phyloP scores from a whole-genome alignment of 2,329 filamentous ascomycete species.

The Venturia aucupariae region DNA sequence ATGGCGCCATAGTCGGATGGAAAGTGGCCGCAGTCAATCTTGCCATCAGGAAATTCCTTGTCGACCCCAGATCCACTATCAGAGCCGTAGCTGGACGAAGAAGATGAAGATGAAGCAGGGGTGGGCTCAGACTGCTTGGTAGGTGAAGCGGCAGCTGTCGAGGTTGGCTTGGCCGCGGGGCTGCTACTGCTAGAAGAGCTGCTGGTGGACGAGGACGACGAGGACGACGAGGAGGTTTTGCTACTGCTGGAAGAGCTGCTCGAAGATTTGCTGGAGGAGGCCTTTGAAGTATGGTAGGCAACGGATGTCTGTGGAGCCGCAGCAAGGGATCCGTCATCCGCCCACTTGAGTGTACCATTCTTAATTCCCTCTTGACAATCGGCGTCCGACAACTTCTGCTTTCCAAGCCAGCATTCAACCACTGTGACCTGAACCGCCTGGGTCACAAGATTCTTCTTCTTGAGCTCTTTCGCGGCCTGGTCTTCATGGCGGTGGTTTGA shows the following conservation, averaged over 20 bases:
- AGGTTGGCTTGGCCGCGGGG: background rate
- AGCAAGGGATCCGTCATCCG: constrained; percentile 43
- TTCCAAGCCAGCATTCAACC: constrained; percentile 57
- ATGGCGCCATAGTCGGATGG: constrained; percentile 75
- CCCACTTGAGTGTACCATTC: constrained; percentile 56
- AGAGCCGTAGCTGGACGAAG: background rate
- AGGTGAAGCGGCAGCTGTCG: background rate
- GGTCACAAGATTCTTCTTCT: constrained; percentile 34
- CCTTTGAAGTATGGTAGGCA: constrained; percentile 1
- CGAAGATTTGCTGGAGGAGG: background rate
- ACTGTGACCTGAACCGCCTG: constrained; percentile 55
- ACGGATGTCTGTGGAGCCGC: background rate
- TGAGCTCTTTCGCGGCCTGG: background rate
- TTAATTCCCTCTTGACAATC: constrained; percentile 64
- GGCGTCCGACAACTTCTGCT: constrained; percentile 48
- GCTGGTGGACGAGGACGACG: background rate
- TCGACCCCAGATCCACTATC: background rate
- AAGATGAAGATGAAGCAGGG: background rate
- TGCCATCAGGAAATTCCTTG: constrained; percentile 63
- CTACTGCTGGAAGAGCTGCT: background rate
- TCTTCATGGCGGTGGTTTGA: background rate
- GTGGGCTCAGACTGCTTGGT: background rate
- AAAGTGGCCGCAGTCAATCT: constrained; percentile 62
- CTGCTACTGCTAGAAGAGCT: background rate
- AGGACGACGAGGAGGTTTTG: background rate